phyloP scores from a whole-genome alignment of 805 yeast genomes.

The Ogataea pini region DNA sequence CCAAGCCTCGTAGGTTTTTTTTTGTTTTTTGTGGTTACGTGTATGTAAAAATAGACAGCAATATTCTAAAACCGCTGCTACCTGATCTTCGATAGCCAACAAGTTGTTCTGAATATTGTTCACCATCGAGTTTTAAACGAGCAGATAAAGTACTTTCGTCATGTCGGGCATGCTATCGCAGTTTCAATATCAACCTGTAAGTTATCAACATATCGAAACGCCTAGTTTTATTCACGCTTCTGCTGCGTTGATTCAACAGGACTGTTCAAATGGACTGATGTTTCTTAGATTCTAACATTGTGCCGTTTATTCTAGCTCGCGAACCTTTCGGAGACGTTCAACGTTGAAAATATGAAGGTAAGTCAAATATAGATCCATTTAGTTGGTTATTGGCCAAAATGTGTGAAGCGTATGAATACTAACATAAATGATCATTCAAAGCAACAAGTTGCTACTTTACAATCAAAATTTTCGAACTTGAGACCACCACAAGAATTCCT shows the following conservation, averaged over 20 bases:
- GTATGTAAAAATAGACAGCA: conserved; percentile 11
- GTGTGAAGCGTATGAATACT: neutral
- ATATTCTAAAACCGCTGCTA: neutral
- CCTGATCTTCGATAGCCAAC: neutral
- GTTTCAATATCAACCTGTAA: conserved; percentile 41
- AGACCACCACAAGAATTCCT: conserved; percentile 93
- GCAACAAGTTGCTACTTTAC: conserved; percentile 47
- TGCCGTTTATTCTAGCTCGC: conserved; percentile 33
- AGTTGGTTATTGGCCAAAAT: neutral
- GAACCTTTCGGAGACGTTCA: conserved; percentile 48
- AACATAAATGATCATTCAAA: neutral
- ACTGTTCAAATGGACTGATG: neutral
- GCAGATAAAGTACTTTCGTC: neutral
- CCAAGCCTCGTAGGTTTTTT: conserved; percentile 3
- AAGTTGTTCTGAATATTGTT: neutral
- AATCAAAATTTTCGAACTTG: conserved; percentile 64
- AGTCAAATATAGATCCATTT: conserved; percentile 1
- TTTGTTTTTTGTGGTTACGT: conserved; percentile 11
- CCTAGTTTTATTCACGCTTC: neutral
- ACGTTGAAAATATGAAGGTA: conserved; percentile 48
- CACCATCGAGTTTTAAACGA: neutral
- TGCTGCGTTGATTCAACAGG: neutral
- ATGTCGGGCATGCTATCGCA: conserved; percentile 37
- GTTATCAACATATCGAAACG: conserved; percentile 21
- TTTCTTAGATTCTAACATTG: neutral